A percentile compares a stretch with the other conserved stretches of the same genome.
Conservation (phyloP, 345 rosid genomes). For the Brassica incana region DNA sequence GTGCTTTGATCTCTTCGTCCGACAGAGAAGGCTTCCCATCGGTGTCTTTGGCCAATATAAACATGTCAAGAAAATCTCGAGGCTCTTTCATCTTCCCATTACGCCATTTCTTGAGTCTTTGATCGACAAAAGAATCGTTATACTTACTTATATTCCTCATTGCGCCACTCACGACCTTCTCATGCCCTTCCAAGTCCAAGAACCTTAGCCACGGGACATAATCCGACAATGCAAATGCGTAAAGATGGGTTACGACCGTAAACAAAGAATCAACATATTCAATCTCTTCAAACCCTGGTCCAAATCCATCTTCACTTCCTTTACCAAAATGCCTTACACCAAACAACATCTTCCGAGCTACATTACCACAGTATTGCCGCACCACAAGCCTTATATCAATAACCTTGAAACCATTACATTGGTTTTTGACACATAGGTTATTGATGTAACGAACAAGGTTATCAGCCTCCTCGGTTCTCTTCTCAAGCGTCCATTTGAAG, state of each 20-base stretch:
- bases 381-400: slow-evolving; percentile 42
- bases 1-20: slow-evolving; percentile 54
- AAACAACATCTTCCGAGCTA: slow-evolving; percentile 46
- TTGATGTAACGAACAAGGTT: slow-evolving; percentile 42
- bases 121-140: slow-evolving; percentile 52
- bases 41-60: slow-evolving; percentile 35
- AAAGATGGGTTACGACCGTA: slow-evolving; percentile 37
- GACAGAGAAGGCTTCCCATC: slow-evolving; percentile 42
- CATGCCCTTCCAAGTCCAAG: slow-evolving; percentile 59
- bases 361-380: slow-evolving; percentile 49
- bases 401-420: neutral
- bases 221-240: slow-evolving; percentile 52
- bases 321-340: slow-evolving; percentile 44
- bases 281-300: slow-evolving; percentile 50
- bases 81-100: slow-evolving; percentile 27
- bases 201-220: slow-evolving; percentile 47
- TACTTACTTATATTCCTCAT: slow-evolving; percentile 38
- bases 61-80: slow-evolving; percentile 49
- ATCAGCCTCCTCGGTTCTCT: slow-evolving; percentile 49
- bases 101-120: slow-evolving; percentile 50
- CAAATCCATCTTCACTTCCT: slow-evolving; percentile 42
- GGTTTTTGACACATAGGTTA: slow-evolving; percentile 22
- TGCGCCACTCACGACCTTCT: slow-evolving; percentile 38
- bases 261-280: slow-evolving; percentile 51
- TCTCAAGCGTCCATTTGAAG: slow-evolving; percentile 12